Percentiles rank a stretch among this genome's conserved stretches.
phyloP scores from a whole-genome alignment of 2,329 filamentous ascomycete species.

The Fusarium abutilonis region DNA sequence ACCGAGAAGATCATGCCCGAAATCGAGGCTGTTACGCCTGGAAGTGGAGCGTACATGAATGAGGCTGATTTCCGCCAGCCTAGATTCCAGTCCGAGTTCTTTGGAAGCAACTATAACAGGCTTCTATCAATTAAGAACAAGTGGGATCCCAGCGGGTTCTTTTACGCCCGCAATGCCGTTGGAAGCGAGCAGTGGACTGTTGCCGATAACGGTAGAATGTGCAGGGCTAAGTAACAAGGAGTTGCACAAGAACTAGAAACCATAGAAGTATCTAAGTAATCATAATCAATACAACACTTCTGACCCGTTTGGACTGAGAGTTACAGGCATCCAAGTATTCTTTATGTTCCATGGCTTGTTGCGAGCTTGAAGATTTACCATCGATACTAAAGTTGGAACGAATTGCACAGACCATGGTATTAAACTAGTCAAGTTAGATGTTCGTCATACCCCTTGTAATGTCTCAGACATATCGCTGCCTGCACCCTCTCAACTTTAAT shows the following conservation, averaged over 20 bases:
- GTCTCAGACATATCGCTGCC: too few species aligned
- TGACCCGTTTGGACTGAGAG: too few species aligned
- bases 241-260: too few species aligned
- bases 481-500: too few species aligned
- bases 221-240: constrained; percentile 5
- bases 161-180: constrained; percentile 60
- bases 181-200: constrained; percentile 61
- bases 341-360: too few species aligned
- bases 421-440: too few species aligned
- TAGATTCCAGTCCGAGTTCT: constrained; percentile 57
- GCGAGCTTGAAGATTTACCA: too few species aligned
- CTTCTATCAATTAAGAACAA: constrained; percentile 59
- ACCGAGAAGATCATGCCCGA: constrained; percentile 44
- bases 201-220: constrained; percentile 27
- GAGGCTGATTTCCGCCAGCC: constrained; percentile 60
- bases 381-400: too few species aligned
- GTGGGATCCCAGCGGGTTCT: constrained; percentile 59
- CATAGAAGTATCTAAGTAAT: background rate
- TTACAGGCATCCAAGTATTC: too few species aligned
- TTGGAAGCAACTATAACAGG: constrained; percentile 56
- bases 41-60: constrained; percentile 59
- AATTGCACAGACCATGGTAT: too few species aligned
- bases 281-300: background rate
- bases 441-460: too few species aligned
- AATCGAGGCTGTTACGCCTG: constrained; percentile 51